phyloP scores from a whole-genome alignment of 1,139 yeast species.

The Taphrina flavorubra region DNA sequence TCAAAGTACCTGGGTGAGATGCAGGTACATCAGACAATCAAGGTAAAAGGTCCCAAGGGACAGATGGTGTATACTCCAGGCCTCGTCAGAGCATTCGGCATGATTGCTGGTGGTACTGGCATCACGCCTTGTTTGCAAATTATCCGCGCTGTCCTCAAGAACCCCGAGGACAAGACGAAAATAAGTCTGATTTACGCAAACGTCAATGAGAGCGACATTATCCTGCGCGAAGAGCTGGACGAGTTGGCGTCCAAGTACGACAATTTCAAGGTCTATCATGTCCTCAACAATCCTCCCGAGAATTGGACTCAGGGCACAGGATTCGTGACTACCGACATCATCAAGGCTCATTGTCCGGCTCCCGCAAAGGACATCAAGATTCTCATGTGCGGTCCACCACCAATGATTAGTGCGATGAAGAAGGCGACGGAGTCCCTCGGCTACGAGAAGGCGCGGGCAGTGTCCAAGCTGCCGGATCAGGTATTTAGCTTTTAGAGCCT shows the following conservation, averaged over 20 bases:
- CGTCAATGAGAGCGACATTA: slow-evolving; percentile 75
- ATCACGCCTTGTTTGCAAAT: slow-evolving; percentile 94
- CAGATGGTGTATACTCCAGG: slow-evolving; percentile 83
- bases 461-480: slow-evolving; percentile 90
- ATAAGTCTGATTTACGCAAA: slow-evolving; percentile 78
- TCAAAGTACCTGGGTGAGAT: slow-evolving; percentile 76
- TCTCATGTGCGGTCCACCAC: slow-evolving; percentile 90
- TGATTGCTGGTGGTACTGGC: slow-evolving; percentile 95
- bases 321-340: slow-evolving; percentile 76
- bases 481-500: slow-evolving; percentile 84
- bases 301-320: slow-evolving; percentile 85
- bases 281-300: slow-evolving; percentile 75
- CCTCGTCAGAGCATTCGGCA: slow-evolving; percentile 73
- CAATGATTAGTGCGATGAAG: slow-evolving; percentile 78
- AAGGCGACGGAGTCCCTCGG: slow-evolving; percentile 80
- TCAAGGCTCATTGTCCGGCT: slow-evolving; percentile 69
- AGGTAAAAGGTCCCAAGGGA: slow-evolving; percentile 93
- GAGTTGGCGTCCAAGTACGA: slow-evolving; percentile 64
- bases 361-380: slow-evolving; percentile 70
- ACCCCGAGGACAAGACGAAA: slow-evolving; percentile 78
- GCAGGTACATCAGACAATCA: slow-evolving; percentile 70
- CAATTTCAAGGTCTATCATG: slow-evolving; percentile 72
- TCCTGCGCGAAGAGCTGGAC: slow-evolving; percentile 80
- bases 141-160: slow-evolving; percentile 73
- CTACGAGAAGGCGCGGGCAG: slow-evolving; percentile 84